phyloP scores from a whole-genome alignment of 108 stramenopile genomes.

The Skeletonema menzelii region DNA sequence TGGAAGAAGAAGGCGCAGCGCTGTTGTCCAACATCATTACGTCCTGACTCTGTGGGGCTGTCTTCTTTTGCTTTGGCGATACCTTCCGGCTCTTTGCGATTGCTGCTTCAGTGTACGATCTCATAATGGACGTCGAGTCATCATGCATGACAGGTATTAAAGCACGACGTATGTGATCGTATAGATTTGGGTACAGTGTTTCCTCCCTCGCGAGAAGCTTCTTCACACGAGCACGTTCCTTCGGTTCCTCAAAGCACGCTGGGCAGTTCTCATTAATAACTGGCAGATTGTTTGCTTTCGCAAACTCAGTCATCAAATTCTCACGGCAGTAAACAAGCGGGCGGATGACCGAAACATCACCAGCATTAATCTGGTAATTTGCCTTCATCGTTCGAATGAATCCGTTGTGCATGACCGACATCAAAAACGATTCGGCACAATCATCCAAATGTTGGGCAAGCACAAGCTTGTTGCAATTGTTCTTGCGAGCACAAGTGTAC shows the following conservation, averaged over 20 bases:
- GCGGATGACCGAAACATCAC: slow-evolving; percentile 94
- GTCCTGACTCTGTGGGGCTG: slow-evolving; percentile 4
- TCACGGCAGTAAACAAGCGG: slow-evolving; percentile 96
- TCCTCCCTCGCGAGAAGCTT: slow-evolving; percentile 93
- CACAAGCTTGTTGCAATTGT: slow-evolving; percentile 95
- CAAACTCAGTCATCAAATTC: slow-evolving; percentile 91
- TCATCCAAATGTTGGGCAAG: slow-evolving; percentile 98
- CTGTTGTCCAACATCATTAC: slow-evolving; percentile 5
- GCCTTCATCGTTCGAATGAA: slow-evolving; percentile 97
- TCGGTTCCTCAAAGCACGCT: slow-evolving; percentile 99
- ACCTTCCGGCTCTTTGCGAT: slow-evolving; percentile 78
- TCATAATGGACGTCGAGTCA: slow-evolving; percentile 76
- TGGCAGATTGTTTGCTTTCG: slow-evolving; percentile 81
- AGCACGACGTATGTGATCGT: slow-evolving; percentile 77
- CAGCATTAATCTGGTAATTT: slow-evolving; percentile 92
- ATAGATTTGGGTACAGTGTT: slow-evolving; percentile 81
- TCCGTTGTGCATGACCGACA: slow-evolving; percentile 98
- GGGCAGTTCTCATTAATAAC: slow-evolving; percentile 99
- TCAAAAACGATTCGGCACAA: slow-evolving; percentile 96
- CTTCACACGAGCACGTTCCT: slow-evolving; percentile 96
- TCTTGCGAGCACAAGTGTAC: slow-evolving; percentile 85
- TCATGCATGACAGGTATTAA: slow-evolving; percentile 86
- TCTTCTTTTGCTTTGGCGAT: slow-evolving; percentile 7
- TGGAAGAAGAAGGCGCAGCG: neutral
- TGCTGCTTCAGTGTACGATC: slow-evolving; percentile 81